These are phyloP conservation scores for Paxillus involutus DNA, from an alignment of 768 basidiomycete genomes.

Conservation along the genomic window DNA sequence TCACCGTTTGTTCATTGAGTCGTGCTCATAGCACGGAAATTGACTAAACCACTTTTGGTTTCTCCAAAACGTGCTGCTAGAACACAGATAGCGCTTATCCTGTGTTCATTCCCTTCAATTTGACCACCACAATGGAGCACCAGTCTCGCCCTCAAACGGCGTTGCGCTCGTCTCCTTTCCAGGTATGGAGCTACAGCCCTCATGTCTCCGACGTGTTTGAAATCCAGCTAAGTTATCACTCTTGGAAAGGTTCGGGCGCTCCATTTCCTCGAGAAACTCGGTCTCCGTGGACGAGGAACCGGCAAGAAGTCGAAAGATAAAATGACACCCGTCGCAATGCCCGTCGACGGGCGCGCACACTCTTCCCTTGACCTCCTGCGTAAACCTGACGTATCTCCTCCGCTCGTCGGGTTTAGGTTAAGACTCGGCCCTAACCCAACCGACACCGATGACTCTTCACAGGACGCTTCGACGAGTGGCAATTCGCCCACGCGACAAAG, in stretches of 20 bases:
- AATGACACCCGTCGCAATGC: constrained; percentile 22
- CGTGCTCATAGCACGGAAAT: constrained; percentile 10
- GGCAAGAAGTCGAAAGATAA: constrained; percentile 28
- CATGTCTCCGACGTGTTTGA: constrained; percentile 7
- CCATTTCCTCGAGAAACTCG: constrained; percentile 40
- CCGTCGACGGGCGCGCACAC: constrained; percentile 24
- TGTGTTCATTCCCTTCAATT: constrained; percentile 9
- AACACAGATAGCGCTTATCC: constrained; percentile 20
- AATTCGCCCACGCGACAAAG: constrained; percentile 21
- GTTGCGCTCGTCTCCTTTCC: constrained; percentile 22
- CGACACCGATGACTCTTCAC: constrained; percentile 33
- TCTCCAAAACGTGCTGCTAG: constrained; percentile 27
- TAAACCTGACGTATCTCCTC: constrained; percentile 24
- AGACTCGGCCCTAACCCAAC: constrained; percentile 23
- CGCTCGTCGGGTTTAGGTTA: constrained; percentile 21
- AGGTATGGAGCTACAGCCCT: constrained; percentile 22
- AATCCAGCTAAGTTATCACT: constrained; percentile 6
- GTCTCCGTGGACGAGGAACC: constrained; percentile 32
- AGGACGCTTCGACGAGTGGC: constrained; percentile 24
- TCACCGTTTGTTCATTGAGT: background rate
- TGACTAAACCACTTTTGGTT: constrained; percentile 23
- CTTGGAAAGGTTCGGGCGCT: constrained; percentile 31
- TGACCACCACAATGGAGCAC: constrained; percentile 27
- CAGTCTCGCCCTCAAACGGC: constrained; percentile 22
- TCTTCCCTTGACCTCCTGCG: constrained; percentile 36